phyloP scores from a whole-genome alignment of 768 basidiomycete genomes.

The Suillus variegatus region DNA sequence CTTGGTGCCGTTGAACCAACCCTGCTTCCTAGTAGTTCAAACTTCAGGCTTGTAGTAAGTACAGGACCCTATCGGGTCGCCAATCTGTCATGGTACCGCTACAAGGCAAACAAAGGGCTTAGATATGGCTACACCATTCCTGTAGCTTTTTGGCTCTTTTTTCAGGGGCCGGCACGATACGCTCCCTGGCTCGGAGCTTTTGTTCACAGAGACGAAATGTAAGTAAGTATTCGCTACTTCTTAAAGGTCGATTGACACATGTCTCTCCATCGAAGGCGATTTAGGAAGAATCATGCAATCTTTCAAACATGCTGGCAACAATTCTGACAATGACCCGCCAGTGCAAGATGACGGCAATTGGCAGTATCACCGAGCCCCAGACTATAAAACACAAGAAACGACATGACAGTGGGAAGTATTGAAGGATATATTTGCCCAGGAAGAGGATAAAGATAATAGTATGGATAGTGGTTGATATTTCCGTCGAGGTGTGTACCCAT shows the following conservation, averaged over 20 bases:
- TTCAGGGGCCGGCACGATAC: constrained; percentile 53
- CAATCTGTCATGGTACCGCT: not conserved
- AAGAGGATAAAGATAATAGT: not conserved
- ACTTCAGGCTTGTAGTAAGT: constrained; percentile 59
- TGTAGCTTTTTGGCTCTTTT: constrained; percentile 72
- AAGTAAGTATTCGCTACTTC: constrained; percentile 9
- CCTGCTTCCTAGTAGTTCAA: constrained; percentile 67
- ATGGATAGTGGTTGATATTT: not conserved
- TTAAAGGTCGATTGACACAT: constrained; percentile 8
- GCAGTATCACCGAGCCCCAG: too few species aligned
- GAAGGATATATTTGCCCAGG: not conserved
- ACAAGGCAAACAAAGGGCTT: constrained; percentile 52
- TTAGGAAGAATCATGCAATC: constrained; percentile 50
- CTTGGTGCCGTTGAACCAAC: constrained; percentile 71
- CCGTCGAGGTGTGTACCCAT: not conserved
- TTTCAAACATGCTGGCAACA: constrained; percentile 41
- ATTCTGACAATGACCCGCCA: too few species aligned
- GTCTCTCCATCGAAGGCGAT: constrained; percentile 34
- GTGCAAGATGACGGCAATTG: too few species aligned
- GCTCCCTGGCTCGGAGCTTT: constrained; percentile 72
- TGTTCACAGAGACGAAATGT: constrained; percentile 77
- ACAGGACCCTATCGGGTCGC: too few species aligned
- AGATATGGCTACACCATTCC: constrained; percentile 73
- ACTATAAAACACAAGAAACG: constrained; percentile 14
- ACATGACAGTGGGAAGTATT: not conserved